A percentile compares a stretch with the other conserved stretches of the same genome.
phyloP scores from a whole-genome alignment of 805 yeast species.

The Ogataea glucozyma region DNA sequence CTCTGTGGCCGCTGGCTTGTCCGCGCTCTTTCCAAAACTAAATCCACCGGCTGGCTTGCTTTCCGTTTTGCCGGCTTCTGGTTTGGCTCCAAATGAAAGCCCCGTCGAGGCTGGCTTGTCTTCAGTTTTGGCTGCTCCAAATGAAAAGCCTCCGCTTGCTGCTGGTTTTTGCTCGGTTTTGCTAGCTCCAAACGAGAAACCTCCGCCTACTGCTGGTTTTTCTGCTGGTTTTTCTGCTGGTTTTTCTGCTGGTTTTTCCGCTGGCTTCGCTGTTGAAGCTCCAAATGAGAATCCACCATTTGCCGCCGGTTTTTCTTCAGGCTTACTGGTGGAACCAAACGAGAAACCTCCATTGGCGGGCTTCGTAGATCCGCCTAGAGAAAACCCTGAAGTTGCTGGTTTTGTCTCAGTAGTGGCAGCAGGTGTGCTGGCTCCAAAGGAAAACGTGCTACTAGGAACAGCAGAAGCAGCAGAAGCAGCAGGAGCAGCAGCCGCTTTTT shows the following conservation, averaged over 20 bases:
- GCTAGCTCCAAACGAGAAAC: conserved; percentile 13
- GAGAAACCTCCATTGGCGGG: too few relatives aligned
- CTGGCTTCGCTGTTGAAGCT: conserved; percentile 1
- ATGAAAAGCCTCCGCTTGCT: conserved; percentile 10
- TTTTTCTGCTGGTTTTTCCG: conserved; percentile 7
- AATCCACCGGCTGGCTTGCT: too few relatives aligned
- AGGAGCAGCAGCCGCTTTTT: conserved; percentile 13
- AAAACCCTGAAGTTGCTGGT: conserved; percentile 3
- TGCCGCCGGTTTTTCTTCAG: conserved; percentile 16
- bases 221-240: conserved; percentile 8
- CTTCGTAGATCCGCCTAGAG: too few relatives aligned
- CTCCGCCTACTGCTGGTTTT: conserved; percentile 6
- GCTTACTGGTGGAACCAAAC: conserved; percentile 14
- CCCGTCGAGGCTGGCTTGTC: conserved; percentile 10
- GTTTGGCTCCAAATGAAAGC: conserved; percentile 20
- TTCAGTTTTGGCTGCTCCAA: conserved; percentile 14
- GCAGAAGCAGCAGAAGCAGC: conserved; percentile 7
- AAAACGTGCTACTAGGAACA: too few relatives aligned
- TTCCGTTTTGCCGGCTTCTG: too few relatives aligned
- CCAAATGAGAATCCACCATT: conserved; percentile 12
- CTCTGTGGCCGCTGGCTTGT: too few relatives aligned
- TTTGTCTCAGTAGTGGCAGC: background rate
- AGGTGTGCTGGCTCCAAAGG: background rate
- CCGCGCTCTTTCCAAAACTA: too few relatives aligned
- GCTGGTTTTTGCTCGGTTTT: conserved; percentile 13